Conservation (phyloP, 305 asterid genomes). For the Fraxinus sp. region DNA sequence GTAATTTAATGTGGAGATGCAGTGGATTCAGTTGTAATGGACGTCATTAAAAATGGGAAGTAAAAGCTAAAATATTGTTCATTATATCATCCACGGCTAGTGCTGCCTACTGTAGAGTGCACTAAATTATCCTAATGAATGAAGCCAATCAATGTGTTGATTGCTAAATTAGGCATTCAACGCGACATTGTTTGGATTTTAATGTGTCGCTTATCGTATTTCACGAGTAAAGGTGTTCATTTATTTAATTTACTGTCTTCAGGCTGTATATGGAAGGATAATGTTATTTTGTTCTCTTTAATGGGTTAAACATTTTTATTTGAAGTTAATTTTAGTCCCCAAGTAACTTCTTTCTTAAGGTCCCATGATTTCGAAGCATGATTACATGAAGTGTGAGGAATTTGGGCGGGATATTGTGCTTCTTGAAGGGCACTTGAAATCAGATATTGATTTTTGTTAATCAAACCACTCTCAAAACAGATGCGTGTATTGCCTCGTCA, state of each 20-base stretch:
- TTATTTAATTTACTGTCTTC: not conserved
- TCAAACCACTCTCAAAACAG: not conserved
- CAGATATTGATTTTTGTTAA: not conserved
- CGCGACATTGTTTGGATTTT: not conserved
- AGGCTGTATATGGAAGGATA: not conserved
- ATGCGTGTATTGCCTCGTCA: not conserved
- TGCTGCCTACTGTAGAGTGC: not conserved
- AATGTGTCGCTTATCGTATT: not conserved
- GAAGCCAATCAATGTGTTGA: not conserved
- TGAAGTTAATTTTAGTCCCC: not conserved
- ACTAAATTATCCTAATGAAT: not conserved
- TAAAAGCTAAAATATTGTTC: conserved; percentile 11
- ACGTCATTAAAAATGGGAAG: not conserved
- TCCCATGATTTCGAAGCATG: not conserved
- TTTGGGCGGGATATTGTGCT: not conserved
- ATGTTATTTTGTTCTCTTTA: not conserved
- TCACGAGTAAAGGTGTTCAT: not conserved
- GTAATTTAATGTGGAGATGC: not conserved
- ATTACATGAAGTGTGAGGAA: not conserved
- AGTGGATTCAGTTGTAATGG: not conserved
- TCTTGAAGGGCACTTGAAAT: not conserved
- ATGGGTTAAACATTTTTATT: not conserved
- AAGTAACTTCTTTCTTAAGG: not conserved
- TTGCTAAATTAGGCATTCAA: not conserved
- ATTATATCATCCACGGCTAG: not conserved